Evolutionary conservation across 129 eudicot genomes (phyloP).

Genomic region (Cynara cardunculus): DNA sequence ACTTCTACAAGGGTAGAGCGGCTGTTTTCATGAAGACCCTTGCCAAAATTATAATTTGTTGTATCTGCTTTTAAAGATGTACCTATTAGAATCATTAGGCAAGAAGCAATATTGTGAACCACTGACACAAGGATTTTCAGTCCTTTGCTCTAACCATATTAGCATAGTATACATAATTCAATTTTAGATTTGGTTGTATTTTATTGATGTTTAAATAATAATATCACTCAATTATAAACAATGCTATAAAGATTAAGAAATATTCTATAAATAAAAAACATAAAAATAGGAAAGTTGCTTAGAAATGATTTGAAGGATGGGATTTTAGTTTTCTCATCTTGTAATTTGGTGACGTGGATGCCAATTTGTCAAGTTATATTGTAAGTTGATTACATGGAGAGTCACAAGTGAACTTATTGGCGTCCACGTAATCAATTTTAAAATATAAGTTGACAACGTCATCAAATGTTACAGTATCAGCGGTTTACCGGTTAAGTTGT

Average conservation of each 20-base stretch:
- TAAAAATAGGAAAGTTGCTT: not conserved
- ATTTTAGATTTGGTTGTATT: not conserved
- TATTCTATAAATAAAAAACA: not conserved
- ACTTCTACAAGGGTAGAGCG: too few species aligned
- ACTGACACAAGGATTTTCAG: too few species aligned
- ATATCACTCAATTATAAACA: not conserved
- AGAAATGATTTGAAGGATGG: not conserved
- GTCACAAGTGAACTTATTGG: not conserved
- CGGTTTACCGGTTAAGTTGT: not conserved
- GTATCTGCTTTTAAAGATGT: not conserved
- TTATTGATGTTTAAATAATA: not conserved
- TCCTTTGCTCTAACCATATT: too few species aligned
- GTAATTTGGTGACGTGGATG: not conserved
- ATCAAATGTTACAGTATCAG: not conserved
- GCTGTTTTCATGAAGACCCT: too few species aligned
- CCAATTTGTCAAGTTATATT: not conserved
- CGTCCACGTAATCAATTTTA: not conserved
- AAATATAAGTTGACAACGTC: not conserved
- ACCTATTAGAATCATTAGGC: not conserved
- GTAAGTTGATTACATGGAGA: not conserved
- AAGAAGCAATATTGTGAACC: not conserved
- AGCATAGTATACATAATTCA: not conserved
- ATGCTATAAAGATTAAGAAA: not conserved
- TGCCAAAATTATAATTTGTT: not conserved
- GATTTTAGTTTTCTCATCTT: not conserved